These are phyloP conservation scores for Trichoderma polysporum DNA, from an alignment of 2,329 filamentous ascomycete genomes.

Conservation along the genomic window DNA sequence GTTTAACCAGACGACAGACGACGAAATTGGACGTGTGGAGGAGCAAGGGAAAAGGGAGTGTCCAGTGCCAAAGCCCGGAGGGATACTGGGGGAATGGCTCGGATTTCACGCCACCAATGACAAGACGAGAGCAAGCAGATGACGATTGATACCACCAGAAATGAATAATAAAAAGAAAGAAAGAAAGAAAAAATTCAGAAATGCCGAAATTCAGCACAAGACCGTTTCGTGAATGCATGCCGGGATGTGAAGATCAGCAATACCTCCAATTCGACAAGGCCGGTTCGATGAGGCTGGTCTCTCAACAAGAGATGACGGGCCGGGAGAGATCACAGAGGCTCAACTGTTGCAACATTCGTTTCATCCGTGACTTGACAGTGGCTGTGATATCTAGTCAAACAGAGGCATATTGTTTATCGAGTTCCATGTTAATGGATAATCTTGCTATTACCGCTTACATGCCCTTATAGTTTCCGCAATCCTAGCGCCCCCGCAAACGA, in stretches of 20 bases:
- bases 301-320: neutral
- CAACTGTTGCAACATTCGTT: neutral
- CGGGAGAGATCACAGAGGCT: neutral
- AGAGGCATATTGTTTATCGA: neutral
- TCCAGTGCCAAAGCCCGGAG: conserved; percentile 86
- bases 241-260: neutral
- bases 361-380: neutral
- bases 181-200: neutral
- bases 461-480: neutral
- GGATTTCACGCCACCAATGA: conserved; percentile 55
- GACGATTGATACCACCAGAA: conserved; percentile 22
- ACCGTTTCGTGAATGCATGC: neutral
- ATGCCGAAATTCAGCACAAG: neutral
- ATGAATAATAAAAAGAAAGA: neutral
- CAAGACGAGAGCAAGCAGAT: conserved; percentile 29
- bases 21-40: conserved; percentile 36
- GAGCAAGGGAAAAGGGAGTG: conserved; percentile 68
- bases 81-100: conserved; percentile 71
- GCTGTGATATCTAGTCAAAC: neutral
- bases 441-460: neutral
- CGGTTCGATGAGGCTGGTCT: neutral
- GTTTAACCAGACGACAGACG: conserved; percentile 43
- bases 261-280: neutral
- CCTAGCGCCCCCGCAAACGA: neutral
- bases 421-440: neutral